Conservation (phyloP, 805 yeast genomes). For the Ogataea methylovora region DNA sequence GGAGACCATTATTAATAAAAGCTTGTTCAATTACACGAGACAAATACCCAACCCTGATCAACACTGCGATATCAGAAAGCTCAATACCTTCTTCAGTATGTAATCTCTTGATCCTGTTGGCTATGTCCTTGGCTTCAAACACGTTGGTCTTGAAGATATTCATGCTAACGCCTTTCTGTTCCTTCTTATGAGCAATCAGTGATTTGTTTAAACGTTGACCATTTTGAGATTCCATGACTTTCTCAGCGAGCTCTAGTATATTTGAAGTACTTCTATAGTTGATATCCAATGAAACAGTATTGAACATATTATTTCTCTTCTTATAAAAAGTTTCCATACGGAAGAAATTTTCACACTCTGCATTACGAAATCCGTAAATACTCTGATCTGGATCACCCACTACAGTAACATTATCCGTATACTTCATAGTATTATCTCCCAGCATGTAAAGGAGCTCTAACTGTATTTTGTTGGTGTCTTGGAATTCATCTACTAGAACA, state of each 20-base stretch:
- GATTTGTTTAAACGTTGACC: too few relatives aligned
- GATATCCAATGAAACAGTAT: constrained; percentile 42
- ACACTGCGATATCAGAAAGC: constrained; percentile 60
- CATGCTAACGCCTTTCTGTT: too few relatives aligned
- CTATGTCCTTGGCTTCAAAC: too few relatives aligned
- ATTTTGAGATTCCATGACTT: constrained; percentile 53
- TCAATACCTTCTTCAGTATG: constrained; percentile 40
- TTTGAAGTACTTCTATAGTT: constrained; percentile 77
- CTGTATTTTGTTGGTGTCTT: constrained; percentile 81
- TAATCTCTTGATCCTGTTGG: too few relatives aligned
- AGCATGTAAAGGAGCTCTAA: constrained; percentile 55
- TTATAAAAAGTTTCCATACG: constrained; percentile 37
- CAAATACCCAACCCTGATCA: constrained; percentile 58
- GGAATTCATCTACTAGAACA: constrained; percentile 86
- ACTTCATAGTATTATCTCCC: constrained; percentile 30
- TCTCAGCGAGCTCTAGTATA: constrained; percentile 58
- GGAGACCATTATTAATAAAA: constrained; percentile 46
- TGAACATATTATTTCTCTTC: constrained; percentile 11
- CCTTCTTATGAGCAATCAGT: too few relatives aligned
- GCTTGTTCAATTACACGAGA: constrained; percentile 60
- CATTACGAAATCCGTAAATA: constrained; percentile 83
- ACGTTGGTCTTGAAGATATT: too few relatives aligned
- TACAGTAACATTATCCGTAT: constrained; percentile 58
- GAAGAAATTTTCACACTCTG: constrained; percentile 59
- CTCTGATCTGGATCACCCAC: constrained; percentile 98